Evolutionary conservation across 805 yeast genomes (phyloP).

Genomic region (Yamadazyma insecticola): DNA sequence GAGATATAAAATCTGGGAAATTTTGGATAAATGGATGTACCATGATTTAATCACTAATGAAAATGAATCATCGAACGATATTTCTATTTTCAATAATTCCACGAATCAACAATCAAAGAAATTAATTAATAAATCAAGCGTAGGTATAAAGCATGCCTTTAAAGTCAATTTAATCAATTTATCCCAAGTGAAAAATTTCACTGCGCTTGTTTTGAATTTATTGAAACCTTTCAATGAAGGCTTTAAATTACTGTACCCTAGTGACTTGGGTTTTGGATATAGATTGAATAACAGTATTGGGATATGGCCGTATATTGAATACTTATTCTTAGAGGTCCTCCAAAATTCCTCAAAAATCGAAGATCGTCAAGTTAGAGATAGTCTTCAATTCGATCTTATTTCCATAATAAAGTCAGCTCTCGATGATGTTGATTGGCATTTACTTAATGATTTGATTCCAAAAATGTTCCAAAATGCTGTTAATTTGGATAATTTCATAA

Average conservation of each 20-base stretch:
- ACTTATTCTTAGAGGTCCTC: conserved; percentile 62
- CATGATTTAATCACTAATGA: conserved; percentile 17
- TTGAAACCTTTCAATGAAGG: conserved; percentile 24
- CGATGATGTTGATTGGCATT: conserved; percentile 34
- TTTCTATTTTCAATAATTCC: background rate
- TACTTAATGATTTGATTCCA: conserved; percentile 35
- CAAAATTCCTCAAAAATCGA: conserved; percentile 42
- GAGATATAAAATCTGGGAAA: conserved; percentile 58
- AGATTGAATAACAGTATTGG: conserved; percentile 51
- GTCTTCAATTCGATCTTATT: conserved; percentile 53
- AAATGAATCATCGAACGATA: background rate
- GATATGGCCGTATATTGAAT: conserved; percentile 77
- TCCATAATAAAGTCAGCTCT: conserved; percentile 42
- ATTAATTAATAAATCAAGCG: conserved; percentile 5
- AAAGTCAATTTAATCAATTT: conserved; percentile 43
- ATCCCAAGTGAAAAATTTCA: conserved; percentile 55
- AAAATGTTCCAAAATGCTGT: background rate
- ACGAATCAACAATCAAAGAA: conserved; percentile 1
- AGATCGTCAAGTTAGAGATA: conserved; percentile 25
- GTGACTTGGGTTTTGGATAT: conserved; percentile 54
- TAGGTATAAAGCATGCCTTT: conserved; percentile 24
- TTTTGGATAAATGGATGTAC: conserved; percentile 68
- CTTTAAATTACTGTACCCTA: conserved; percentile 51
- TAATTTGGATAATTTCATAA: conserved; percentile 1
- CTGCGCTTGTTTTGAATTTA: conserved; percentile 46